Base-by-base conservation (phyloP, 2,329 filamentous ascomycete genomes). In the Colletotrichum musicola region DNA sequence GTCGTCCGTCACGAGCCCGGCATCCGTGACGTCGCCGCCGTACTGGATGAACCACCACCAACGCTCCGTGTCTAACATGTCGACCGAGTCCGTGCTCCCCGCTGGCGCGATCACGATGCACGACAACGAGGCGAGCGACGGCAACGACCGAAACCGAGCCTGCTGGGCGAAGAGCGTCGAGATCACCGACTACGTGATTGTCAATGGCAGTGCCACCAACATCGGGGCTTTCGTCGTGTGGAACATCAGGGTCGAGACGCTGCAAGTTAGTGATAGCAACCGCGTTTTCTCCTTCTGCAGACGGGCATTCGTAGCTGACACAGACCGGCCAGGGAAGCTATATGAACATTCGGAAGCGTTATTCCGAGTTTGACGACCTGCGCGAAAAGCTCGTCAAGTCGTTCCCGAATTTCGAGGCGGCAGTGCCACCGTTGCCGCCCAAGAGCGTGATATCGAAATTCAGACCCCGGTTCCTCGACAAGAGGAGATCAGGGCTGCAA, bases 141-240 rank as follows among this genome's bases (percentile, higher is more conserved):
- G 81, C 57, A 80, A 85, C 69, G 84, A 84, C 58, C 80, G 83
- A 68, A 88, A 87, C 75, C 84, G 81, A 69, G 88, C 87, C 13
- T 91, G 89, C 78, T 91, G 89, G 89, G 89, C 89, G 35, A 86
- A 83, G 78, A 89, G 87, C 75, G 89, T 90, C 62, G 83, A 87
- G 72, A 84, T 91, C 49, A 81, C 84, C 44, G 86, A 88, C 74
- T 81, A 87, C 75, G 86, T 86, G 12, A 73, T 88, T 20, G 84
- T 91, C 53, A 87, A 89, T 68, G 84, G 86, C 58, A 85, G 85
- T 71, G 78, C 84, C 42, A 87, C 84, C 14, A 88, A 84, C 72
- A 85, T 89, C 30, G 95, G 95, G n/a, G 93, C 95, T 2, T 99
- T 98, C 81, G 93, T 98, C 1, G 94, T 97, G 7, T 99, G 93